Conservation (phyloP, 768 basidiomycete genomes). For the Trametes villosa region DNA sequence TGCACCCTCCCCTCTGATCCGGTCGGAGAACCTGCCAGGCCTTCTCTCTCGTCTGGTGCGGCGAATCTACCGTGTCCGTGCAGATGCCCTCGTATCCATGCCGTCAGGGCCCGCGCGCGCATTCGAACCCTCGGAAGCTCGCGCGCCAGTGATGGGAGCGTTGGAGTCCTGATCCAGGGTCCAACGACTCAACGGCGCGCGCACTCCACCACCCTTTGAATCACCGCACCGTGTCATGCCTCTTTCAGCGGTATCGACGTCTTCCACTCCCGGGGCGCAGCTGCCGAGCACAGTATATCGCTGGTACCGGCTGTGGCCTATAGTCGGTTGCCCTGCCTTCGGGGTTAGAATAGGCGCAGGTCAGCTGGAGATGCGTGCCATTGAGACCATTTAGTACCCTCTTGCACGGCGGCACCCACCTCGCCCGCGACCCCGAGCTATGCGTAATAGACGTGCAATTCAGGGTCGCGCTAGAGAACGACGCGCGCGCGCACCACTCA, state of each 20-base stretch:
- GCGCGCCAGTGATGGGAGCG: conserved; percentile 5
- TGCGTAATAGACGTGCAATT: background rate
- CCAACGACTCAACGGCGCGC: background rate
- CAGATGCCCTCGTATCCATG: background rate
- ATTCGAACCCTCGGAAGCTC: conserved; percentile 3
- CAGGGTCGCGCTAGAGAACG: too few relatives aligned
- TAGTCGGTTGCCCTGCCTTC: background rate
- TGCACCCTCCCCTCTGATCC: background rate
- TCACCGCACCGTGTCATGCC: background rate
- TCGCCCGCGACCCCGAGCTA: background rate
- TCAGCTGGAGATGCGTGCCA: background rate
- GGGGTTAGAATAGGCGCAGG: background rate
- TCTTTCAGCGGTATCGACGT: too few relatives aligned
- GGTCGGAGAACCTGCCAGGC: too few relatives aligned
- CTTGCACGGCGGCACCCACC: too few relatives aligned
- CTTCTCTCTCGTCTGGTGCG: background rate
- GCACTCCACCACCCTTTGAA: conserved; percentile 11
- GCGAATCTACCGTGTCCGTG: too few relatives aligned
- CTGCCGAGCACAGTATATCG: background rate
- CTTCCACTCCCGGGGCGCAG: background rate
- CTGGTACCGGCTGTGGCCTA: background rate
- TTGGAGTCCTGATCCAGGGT: conserved; percentile 13
- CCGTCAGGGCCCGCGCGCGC: background rate
- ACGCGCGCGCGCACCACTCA: too few relatives aligned
- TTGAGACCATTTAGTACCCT: background rate